These are phyloP conservation scores for Rozella allomycis DNA, from an alignment of 371 early-diverging fungal species.

Conservation along the genomic window DNA sequence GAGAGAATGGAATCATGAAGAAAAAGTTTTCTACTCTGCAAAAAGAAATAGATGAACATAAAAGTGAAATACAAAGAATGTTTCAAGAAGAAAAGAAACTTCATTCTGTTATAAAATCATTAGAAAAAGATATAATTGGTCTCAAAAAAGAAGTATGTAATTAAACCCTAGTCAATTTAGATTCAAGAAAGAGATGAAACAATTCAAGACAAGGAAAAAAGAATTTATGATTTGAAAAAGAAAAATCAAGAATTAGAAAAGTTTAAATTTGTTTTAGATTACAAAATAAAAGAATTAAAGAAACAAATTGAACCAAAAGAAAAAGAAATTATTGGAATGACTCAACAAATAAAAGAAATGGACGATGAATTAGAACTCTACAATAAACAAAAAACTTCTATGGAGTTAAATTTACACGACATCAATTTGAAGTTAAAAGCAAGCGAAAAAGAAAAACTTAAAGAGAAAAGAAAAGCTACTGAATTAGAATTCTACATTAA, in stretches of 20 bases:
- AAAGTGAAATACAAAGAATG: conserved; percentile 27
- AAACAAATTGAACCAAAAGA: conserved; percentile 32
- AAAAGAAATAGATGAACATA: conserved; percentile 27
- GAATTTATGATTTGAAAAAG: conserved; percentile 32
- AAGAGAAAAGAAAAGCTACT: conserved; percentile 4
- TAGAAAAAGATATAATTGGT: conserved; percentile 25
- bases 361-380: conserved; percentile 18
- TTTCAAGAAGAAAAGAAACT: conserved; percentile 28
- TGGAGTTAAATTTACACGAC: conserved; percentile 21
- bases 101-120: conserved; percentile 16
- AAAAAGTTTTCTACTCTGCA: conserved; percentile 36
- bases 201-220: conserved; percentile 30
- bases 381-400: conserved; percentile 12
- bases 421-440: conserved; percentile 23
- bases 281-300: conserved; percentile 27
- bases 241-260: conserved; percentile 36
- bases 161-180: conserved; percentile 4
- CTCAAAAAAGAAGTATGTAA: conserved; percentile 21
- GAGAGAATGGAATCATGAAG: conserved; percentile 35
- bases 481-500: not conserved
- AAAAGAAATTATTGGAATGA: conserved; percentile 19
- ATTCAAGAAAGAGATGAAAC: conserved; percentile 26
- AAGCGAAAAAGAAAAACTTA: conserved; percentile 22
- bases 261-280: conserved; percentile 33
- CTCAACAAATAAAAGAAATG: conserved; percentile 26